Evolutionary conservation across 805 yeast species (phyloP).

Genomic region (Teunomyces stri): DNA sequence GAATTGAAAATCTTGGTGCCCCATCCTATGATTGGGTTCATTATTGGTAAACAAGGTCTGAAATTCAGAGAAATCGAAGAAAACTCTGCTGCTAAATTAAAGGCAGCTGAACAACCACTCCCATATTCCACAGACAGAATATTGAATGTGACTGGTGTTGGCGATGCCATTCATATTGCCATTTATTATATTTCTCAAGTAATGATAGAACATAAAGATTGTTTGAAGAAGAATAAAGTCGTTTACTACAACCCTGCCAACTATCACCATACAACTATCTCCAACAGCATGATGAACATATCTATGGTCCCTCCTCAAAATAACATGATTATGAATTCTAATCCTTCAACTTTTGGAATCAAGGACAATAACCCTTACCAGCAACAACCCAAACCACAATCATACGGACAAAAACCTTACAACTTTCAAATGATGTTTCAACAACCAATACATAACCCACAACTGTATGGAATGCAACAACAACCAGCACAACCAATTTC

Average conservation of each 20-base stretch:
- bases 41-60: conserved; percentile 75
- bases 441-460: conserved; percentile 34
- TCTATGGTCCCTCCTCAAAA: conserved; percentile 20
- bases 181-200: conserved; percentile 71
- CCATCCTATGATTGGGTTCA: conserved; percentile 74
- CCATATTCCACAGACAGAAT: conserved; percentile 78
- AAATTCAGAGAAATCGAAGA: conserved; percentile 80
- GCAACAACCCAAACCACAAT: conserved; percentile 11
- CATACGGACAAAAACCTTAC: conserved; percentile 25
- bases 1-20: conserved; percentile 67
- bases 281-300: conserved; percentile 17
- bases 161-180: conserved; percentile 86
- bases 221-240: conserved; percentile 50
- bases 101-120: conserved; percentile 68
- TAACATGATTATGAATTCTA: conserved; percentile 15
- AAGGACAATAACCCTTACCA: conserved; percentile 5
- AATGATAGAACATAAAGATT: conserved; percentile 56
- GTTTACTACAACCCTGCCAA: conserved; percentile 60
- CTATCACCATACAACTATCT: conserved; percentile 14
- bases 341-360: conserved; percentile 15
- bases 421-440: conserved; percentile 42
- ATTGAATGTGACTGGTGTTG: conserved; percentile 69
- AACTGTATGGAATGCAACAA: conserved; percentile 6
- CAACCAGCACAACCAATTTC: not conserved
- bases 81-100: conserved; percentile 70